A percentile compares a stretch with the other conserved stretches of the same genome.
Conservation (phyloP, 768 basidiomycete species). For the Boletus vinaceobasis region DNA sequence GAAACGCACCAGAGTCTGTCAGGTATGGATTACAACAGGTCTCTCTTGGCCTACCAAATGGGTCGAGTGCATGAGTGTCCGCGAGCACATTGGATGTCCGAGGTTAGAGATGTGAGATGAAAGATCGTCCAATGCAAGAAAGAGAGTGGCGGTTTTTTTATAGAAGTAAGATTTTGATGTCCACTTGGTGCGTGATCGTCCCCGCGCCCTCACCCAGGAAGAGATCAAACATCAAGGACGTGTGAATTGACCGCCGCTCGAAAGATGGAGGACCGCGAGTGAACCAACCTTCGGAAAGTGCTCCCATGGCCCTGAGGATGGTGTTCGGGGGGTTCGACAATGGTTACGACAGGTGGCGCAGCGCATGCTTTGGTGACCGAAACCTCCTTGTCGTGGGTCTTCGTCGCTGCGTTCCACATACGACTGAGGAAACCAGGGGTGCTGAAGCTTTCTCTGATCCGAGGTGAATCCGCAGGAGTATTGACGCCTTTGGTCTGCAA, state of each 20-base stretch:
- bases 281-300: constrained; percentile 41
- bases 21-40: constrained; percentile 5
- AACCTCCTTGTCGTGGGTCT: constrained; percentile 33
- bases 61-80: constrained; percentile 18
- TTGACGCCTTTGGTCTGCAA: constrained; percentile 12
- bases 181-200: constrained; percentile 16
- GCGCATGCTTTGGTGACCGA: constrained; percentile 6
- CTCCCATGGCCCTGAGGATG: constrained; percentile 28
- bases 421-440: constrained; percentile 59
- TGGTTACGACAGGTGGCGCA: constrained; percentile 18
- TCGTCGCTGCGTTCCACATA: constrained; percentile 69
- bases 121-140: constrained; percentile 18
- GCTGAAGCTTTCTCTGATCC: constrained; percentile 38
- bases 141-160: constrained; percentile 14
- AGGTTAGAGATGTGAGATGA: constrained; percentile 30
- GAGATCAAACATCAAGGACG: constrained; percentile 26
- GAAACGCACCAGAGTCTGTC: constrained; percentile 18
- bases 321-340: constrained; percentile 26
- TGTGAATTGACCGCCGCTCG: constrained; percentile 29
- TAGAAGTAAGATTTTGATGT: constrained; percentile 24
- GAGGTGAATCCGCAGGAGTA: constrained; percentile 17
- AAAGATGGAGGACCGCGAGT: constrained; percentile 44
- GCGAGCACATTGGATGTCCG: constrained; percentile 14
- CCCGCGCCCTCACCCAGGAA: constrained; percentile 1
- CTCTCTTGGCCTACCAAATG: background rate